Conservation (phyloP, 495 filamentous ascomycete genomes). For the Xanthoparmelia taractica region DNA sequence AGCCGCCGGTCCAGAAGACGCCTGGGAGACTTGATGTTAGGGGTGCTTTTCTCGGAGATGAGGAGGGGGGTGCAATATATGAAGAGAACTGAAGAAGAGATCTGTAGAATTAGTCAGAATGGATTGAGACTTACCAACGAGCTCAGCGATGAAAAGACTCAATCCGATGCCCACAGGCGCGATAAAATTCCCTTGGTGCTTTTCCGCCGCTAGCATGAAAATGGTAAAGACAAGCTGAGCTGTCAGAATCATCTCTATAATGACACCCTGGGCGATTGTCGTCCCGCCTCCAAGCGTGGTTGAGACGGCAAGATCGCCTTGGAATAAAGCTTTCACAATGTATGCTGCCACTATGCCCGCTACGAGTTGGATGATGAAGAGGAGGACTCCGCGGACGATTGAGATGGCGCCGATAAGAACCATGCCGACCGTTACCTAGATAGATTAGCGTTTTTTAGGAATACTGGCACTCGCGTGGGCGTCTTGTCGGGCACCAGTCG, state of each 20-base stretch:
- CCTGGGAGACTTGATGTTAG: slow-evolving; percentile 30
- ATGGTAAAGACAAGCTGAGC: slow-evolving; percentile 48
- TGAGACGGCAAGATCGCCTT: slow-evolving; percentile 40
- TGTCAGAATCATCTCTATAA: slow-evolving; percentile 50
- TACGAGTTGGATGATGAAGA: slow-evolving; percentile 49
- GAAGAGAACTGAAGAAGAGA: background rate
- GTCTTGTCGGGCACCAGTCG: background rate
- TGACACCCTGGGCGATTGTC: slow-evolving; percentile 43
- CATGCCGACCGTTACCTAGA: slow-evolving; percentile 35
- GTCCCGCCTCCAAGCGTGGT: slow-evolving; percentile 39
- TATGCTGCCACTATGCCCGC: slow-evolving; percentile 50
- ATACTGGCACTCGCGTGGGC: too few species aligned
- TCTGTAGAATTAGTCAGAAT: background rate
- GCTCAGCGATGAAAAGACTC: slow-evolving; percentile 45
- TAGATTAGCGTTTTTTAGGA: background rate
- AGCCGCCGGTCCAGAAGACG: slow-evolving; percentile 53
- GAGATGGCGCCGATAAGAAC: slow-evolving; percentile 49
- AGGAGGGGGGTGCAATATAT: too few species aligned
- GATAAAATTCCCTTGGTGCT: slow-evolving; percentile 40
- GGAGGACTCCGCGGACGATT: slow-evolving; percentile 40
- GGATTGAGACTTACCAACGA: slow-evolving; percentile 22
- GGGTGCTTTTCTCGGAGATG: too few species aligned
- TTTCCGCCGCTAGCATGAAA: slow-evolving; percentile 50
- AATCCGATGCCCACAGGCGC: slow-evolving; percentile 42
- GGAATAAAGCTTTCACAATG: slow-evolving; percentile 46